Percentiles rank a stretch among this genome's conserved stretches.
phyloP scores from a whole-genome alignment of 1,284 basidiomycete species.

The Cutaneotrichosporon arboriforme region DNA sequence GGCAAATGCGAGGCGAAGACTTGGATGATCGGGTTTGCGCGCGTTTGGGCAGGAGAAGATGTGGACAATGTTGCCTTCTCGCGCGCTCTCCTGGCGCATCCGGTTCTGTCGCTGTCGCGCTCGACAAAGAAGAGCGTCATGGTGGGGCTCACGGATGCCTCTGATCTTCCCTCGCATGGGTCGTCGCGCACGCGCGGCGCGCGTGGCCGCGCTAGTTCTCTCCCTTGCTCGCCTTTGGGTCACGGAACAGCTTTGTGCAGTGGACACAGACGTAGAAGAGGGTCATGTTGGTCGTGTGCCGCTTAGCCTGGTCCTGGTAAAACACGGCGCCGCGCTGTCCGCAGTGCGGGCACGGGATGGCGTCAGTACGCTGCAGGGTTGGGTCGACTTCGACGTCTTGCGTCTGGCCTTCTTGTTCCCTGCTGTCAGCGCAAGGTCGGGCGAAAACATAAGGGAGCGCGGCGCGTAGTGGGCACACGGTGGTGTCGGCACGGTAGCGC shows the following conservation, averaged over 20 bases:
- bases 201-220: neutral
- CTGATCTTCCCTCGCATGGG: neutral
- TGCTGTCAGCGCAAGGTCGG: slow-evolving; percentile 40
- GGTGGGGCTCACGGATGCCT: neutral
- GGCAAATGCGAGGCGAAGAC: too few relatives aligned
- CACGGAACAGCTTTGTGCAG: slow-evolving; percentile 71
- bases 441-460: neutral
- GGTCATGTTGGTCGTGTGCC: slow-evolving; percentile 73
- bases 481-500: too few relatives aligned
- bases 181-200: neutral
- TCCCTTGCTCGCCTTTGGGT: slow-evolving; percentile 51
- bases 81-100: too few relatives aligned
- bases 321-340: slow-evolving; percentile 62
- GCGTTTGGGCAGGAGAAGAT: too few relatives aligned
- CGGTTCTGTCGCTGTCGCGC: too few relatives aligned
- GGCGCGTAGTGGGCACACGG: too few relatives aligned
- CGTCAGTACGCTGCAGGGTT: slow-evolving; percentile 57
- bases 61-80: too few relatives aligned
- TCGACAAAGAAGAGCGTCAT: too few relatives aligned
- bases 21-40: too few relatives aligned
- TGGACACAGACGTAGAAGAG: slow-evolving; percentile 87
- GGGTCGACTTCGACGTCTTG: slow-evolving; percentile 85
- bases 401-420: slow-evolving; percentile 88
- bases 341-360: slow-evolving; percentile 49
- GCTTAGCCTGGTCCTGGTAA: slow-evolving; percentile 91